A percentile compares a stretch with the other conserved stretches of the same genome.
Evolutionary conservation across 805 yeast species (phyloP).

Genomic region (Wickerhamomyces sydowiorum): DNA sequence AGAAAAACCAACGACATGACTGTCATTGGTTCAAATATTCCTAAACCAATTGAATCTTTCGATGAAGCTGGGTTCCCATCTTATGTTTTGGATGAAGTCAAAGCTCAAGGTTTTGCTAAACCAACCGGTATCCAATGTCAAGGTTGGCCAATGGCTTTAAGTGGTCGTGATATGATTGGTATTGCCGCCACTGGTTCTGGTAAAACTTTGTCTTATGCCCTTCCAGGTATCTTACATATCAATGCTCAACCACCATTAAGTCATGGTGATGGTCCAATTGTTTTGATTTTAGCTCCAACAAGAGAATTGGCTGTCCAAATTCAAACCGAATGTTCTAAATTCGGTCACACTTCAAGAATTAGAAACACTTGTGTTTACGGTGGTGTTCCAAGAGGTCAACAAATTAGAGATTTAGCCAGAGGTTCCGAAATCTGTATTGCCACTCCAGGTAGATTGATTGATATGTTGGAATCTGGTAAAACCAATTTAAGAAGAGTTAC

Average conservation of each 20-base stretch:
- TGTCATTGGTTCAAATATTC: constrained; percentile 75
- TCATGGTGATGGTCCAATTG: constrained; percentile 97
- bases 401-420: constrained; percentile 90
- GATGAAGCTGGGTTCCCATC: constrained; percentile 98
- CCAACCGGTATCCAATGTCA: constrained; percentile 98
- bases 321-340: constrained; percentile 92
- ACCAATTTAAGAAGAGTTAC: constrained; percentile 96
- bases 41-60: constrained; percentile 87
- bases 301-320: constrained; percentile 98
- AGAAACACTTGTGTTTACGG: constrained; percentile 98
- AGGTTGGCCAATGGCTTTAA: constrained; percentile 99
- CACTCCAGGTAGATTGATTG: constrained; percentile 98
- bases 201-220: constrained; percentile 94
- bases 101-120: constrained; percentile 84
- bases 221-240: constrained; percentile 96
- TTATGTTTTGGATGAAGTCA: constrained; percentile 83
- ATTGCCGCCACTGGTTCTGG: constrained; percentile 99
- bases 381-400: constrained; percentile 98
- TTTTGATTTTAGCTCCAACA: constrained; percentile 92
- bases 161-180: constrained; percentile 99
- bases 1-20: constrained; percentile 86
- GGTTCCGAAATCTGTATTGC: constrained; percentile 97
- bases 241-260: constrained; percentile 93
- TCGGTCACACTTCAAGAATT: constrained; percentile 86
- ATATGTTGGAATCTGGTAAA: constrained; percentile 92